Conservation (phyloP, 257 asterid species). For the Osmanthus fragrans region DNA sequence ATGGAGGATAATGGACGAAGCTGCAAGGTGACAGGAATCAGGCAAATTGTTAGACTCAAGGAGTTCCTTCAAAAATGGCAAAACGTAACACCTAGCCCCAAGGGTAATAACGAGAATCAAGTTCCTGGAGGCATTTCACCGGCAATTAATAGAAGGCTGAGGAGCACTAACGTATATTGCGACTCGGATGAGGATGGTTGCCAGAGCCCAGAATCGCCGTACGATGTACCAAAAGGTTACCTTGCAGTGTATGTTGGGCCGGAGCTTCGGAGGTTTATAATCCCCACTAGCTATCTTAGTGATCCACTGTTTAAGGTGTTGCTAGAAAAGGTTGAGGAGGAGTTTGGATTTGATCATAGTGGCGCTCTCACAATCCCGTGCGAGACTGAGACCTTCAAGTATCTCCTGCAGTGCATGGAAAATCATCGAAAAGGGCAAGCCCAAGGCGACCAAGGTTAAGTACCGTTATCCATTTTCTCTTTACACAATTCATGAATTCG, state of each 20-base stretch:
- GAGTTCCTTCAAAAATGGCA: conserved; percentile 74
- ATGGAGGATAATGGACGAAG: conserved; percentile 59
- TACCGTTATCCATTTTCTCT: too few relatives aligned
- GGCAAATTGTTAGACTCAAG: conserved; percentile 74
- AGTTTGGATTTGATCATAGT: conserved; percentile 54
- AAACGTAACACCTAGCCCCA: conserved; percentile 45
- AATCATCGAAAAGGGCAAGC: conserved; percentile 42
- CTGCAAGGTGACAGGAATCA: conserved; percentile 62
- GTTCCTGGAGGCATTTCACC: conserved; percentile 45
- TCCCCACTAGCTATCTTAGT: conserved; percentile 56
- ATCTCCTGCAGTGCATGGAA: conserved; percentile 53
- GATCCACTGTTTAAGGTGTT: conserved; percentile 55
- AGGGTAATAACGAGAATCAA: conserved; percentile 10
- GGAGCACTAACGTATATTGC: conserved; percentile 18
- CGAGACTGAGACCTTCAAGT: conserved; percentile 67
- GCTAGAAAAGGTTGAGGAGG: conserved; percentile 64
- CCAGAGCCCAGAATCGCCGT: conserved; percentile 55
- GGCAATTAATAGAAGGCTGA: conserved; percentile 45
- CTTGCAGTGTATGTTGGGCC: conserved; percentile 62
- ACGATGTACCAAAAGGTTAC: conserved; percentile 48
- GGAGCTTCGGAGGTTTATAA: conserved; percentile 58
- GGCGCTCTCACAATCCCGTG: conserved; percentile 63
- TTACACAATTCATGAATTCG: background rate
- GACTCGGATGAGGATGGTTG: conserved; percentile 57
- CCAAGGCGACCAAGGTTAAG: conserved; percentile 33